Percentiles rank a stretch among this genome's conserved stretches.
These are phyloP conservation scores for Alternaria tenuissima DNA, from an alignment of 2,329 filamentous ascomycete genomes.

Conservation along the genomic window DNA sequence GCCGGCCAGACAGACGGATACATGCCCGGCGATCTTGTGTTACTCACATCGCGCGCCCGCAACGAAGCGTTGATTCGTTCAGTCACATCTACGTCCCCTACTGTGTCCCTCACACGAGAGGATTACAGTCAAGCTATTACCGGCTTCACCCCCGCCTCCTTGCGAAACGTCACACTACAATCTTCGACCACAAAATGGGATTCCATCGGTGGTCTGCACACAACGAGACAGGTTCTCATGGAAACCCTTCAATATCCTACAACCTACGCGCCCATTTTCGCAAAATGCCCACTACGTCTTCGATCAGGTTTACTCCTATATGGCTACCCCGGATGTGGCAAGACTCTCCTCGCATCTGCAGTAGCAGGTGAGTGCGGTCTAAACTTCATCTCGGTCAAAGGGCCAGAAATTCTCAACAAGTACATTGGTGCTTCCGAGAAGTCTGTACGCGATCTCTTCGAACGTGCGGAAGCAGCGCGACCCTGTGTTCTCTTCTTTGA, in stretches of 20 bases:
- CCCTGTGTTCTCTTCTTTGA: conserved; percentile 98
- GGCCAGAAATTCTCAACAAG: conserved; percentile 97
- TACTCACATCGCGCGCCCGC: conserved; percentile 85
- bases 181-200: conserved; percentile 92
- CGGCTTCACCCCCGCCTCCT: conserved; percentile 92
- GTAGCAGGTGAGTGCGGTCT: conserved; percentile 98
- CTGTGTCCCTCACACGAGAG: conserved; percentile 69
- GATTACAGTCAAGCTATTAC: conserved; percentile 88
- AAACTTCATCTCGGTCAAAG: conserved; percentile 98
- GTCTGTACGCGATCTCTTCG: conserved; percentile 92
- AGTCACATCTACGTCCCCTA: conserved; percentile 59
- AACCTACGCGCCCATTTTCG: conserved; percentile 97
- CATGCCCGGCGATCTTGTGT: conserved; percentile 91
- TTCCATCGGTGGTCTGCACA: conserved; percentile 85
- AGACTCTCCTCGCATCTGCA: conserved; percentile 92
- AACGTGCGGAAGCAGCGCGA: conserved; percentile 85
- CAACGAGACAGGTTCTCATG: conserved; percentile 88
- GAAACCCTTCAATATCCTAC: conserved; percentile 98
- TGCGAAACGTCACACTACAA: conserved; percentile 93
- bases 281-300: conserved; percentile 91
- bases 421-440: conserved; percentile 99
- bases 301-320: conserved; percentile 93
- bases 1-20: conserved; percentile 96
- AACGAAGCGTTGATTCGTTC: conserved; percentile 92
- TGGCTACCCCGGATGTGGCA: conserved; percentile 94